These are phyloP conservation scores for Misopates orontium DNA, from an alignment of 257 asterid genomes.

Conservation along the genomic window DNA sequence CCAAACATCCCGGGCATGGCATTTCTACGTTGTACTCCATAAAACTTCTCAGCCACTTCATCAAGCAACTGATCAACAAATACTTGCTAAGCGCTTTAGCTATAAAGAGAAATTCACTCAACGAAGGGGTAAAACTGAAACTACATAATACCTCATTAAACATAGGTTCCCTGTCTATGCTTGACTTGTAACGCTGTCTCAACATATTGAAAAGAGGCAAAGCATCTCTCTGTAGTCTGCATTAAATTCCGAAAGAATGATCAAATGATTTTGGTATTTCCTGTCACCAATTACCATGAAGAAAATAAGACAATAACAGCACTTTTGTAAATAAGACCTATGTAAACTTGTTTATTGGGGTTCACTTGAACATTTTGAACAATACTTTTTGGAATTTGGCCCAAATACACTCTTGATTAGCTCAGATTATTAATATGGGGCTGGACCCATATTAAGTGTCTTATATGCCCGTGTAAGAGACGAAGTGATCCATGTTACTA, in stretches of 20 bases:
- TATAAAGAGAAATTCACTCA: not conserved
- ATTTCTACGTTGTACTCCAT: slow-evolving; percentile 73
- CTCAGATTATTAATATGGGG: no score
- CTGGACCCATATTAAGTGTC: no score
- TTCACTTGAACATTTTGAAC: no score
- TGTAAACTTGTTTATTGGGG: no score
- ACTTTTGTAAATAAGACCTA: not conserved
- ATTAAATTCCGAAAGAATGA: slow-evolving; percentile 26
- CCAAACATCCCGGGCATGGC: slow-evolving; percentile 95
- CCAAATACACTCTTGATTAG: no score
- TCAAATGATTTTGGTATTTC: slow-evolving; percentile 7
- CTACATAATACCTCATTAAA: slow-evolving; percentile 68
- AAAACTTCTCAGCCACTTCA: slow-evolving; percentile 79
- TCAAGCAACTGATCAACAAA: slow-evolving; percentile 67
- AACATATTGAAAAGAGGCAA: slow-evolving; percentile 85
- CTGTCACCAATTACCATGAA: not conserved
- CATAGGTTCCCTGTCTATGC: slow-evolving; percentile 69
- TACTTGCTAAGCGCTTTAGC: slow-evolving; percentile 16
- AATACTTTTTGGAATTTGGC: no score
- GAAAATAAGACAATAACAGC: not conserved
- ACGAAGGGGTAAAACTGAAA: slow-evolving; percentile 13
- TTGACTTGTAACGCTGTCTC: slow-evolving; percentile 66
- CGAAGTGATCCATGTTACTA: no score
- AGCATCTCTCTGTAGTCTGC: slow-evolving; percentile 94
- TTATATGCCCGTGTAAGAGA: no score